These are phyloP conservation scores for Trichophyton rubrum DNA, from an alignment of 2,329 filamentous ascomycete genomes.

Conservation along the genomic window DNA sequence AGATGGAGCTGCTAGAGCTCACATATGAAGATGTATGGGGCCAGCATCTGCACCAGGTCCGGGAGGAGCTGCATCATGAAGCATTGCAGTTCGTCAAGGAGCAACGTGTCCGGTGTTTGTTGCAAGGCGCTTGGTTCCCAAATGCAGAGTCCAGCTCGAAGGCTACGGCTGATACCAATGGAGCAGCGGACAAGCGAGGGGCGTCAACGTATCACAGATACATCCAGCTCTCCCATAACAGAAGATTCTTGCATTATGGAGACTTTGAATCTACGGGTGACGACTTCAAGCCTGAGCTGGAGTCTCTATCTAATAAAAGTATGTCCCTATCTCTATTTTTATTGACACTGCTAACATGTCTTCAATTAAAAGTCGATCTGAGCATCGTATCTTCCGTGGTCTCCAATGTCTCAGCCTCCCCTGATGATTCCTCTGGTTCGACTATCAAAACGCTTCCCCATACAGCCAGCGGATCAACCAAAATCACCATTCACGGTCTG, in stretches of 20 bases:
- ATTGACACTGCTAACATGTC: neutral
- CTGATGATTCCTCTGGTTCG: constrained; percentile 37
- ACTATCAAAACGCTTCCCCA: constrained; percentile 35
- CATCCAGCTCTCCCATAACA: constrained; percentile 78
- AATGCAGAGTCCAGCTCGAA: constrained; percentile 35
- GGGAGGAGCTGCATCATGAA: constrained; percentile 80
- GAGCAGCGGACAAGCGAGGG: constrained; percentile 26
- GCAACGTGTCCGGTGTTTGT: constrained; percentile 78
- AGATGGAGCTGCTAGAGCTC: constrained; percentile 85
- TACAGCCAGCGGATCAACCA: constrained; percentile 44
- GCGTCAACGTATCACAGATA: constrained; percentile 59
- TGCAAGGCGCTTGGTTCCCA: constrained; percentile 82
- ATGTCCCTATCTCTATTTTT: constrained; percentile 17
- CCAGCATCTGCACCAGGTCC: constrained; percentile 74
- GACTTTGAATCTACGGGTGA: constrained; percentile 59
- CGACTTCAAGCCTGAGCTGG: constrained; percentile 53
- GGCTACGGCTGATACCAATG: constrained; percentile 30
- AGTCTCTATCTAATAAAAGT: constrained; percentile 62
- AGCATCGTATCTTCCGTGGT: constrained; percentile 82
- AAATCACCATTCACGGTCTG: constrained; percentile 83
- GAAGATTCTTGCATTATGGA: constrained; percentile 78
- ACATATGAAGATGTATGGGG: constrained; percentile 95
- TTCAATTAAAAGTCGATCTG: constrained; percentile 53
- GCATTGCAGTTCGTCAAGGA: constrained; percentile 94
- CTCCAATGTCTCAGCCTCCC: constrained; percentile 69